Evolutionary conservation across 1,284 basidiomycete species (phyloP).

Genomic region (Rhodotorula glutinis): DNA sequence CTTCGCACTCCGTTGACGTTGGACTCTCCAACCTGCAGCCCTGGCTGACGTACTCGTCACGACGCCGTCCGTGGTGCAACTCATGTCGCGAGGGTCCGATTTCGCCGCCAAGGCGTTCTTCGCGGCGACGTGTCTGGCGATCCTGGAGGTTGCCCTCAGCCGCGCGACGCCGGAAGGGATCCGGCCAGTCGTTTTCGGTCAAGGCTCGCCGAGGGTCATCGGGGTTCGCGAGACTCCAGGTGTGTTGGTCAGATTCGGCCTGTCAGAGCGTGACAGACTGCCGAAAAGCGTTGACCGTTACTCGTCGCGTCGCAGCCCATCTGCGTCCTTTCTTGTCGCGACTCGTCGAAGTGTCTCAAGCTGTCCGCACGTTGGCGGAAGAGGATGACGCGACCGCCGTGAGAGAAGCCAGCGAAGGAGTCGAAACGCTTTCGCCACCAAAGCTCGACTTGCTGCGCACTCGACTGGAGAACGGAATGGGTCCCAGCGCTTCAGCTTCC

Average conservation of each 20-base stretch:
- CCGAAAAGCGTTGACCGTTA: no score
- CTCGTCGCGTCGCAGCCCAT: conserved; percentile 43
- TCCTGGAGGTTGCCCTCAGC: conserved; percentile 62
- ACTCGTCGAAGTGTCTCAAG: conserved; percentile 58
- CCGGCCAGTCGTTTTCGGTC: conserved; percentile 61
- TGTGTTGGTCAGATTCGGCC: background rate
- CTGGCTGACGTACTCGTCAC: conserved; percentile 64
- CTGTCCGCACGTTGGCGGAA: conserved; percentile 55
- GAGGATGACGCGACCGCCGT: conserved; percentile 61
- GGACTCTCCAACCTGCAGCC: conserved; percentile 44
- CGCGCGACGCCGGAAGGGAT: conserved; percentile 54
- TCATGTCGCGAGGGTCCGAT: conserved; percentile 59
- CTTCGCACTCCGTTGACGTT: no score
- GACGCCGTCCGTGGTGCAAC: conserved; percentile 55
- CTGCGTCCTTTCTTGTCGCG: conserved; percentile 67
- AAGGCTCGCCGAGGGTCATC: conserved; percentile 56
- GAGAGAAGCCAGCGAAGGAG: conserved; percentile 51
- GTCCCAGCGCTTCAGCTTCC: conserved; percentile 39
- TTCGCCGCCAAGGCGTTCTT: conserved; percentile 64
- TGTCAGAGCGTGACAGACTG: no score
- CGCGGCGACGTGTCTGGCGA: conserved; percentile 66
- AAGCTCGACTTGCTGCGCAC: conserved; percentile 60
- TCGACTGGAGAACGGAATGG: conserved; percentile 56
- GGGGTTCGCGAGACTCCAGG: conserved; percentile 43
- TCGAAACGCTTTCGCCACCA: conserved; percentile 52